Evolutionary conservation across 2,329 filamentous ascomycete genomes (phyloP), one percentile per base, ranked within the genome.

Genomic region (Volutella citrinella): DNA sequence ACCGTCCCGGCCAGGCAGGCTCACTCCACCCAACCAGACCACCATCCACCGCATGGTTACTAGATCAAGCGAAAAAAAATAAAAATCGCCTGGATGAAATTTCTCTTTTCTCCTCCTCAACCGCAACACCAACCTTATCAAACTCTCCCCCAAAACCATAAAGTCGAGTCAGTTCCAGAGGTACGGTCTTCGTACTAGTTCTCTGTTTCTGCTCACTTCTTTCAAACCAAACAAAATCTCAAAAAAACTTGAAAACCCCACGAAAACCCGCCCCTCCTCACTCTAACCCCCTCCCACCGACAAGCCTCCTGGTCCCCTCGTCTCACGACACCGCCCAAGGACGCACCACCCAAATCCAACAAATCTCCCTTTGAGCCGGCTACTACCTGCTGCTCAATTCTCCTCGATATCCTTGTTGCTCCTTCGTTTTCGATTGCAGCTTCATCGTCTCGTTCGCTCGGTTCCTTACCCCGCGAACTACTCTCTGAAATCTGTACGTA

Each of bases 201-300:
- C 69, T 74, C 70, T 78, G 73, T 73, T 70, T 74, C 74, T 70
- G 65, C 67, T 69, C 70, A 64, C 64, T 66, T 70, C 66, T 66
- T 67, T 57, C 58, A 62, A 63, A 60, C 61, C 60, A 63, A 58
- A 67, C 65, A 75, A 74, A 74, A 64, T 63, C 63, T 65, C 56
- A 62, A 72, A 78, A 79, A 80, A 80, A 77, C 54, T 57, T 65
- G 66, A 71, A 76, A 78, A 65, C 61, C 61, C 47, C 56, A 58
- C 66, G 66, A 76, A 78, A 72, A 66, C 78, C 80, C 73, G 68
- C 72, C 66, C 65, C 70, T 27, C 30, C 43, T 41, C 48, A 47
- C 45, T 47, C 42, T 38, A 43, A 43, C 43, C 45, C 46, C 49
- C 42, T 43, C 34, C 34, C 38, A 25, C 42, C 21, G 25, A 36